Evolutionary conservation across 306 rosid species (phyloP).

Genomic region (Citrullus amarus): DNA sequence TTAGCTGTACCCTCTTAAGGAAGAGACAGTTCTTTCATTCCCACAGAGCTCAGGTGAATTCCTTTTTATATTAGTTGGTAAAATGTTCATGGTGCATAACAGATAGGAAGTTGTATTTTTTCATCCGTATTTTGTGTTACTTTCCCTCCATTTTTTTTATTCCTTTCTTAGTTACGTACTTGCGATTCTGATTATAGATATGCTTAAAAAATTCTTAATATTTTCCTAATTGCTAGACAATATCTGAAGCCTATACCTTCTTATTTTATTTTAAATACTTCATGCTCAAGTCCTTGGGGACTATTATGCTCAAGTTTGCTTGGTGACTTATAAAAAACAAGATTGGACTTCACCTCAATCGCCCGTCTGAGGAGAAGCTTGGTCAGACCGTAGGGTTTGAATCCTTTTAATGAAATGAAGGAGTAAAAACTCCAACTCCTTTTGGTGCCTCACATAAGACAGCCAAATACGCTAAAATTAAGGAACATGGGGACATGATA

Average conservation of each 20-base stretch:
- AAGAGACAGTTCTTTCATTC: conserved; percentile 76
- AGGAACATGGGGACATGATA: background rate
- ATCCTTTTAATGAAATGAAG: too few relatives aligned
- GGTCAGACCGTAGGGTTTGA: background rate
- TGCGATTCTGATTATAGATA: background rate
- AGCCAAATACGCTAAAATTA: background rate
- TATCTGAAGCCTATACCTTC: background rate
- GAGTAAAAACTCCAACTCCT: too few relatives aligned
- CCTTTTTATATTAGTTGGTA: background rate
- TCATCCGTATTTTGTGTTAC: background rate
- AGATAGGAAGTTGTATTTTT: background rate
- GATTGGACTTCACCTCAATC: background rate
- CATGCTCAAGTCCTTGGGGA: background rate
- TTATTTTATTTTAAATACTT: background rate
- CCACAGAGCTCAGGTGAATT: conserved; percentile 61
- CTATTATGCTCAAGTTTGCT: background rate
- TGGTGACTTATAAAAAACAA: background rate
- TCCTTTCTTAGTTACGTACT: background rate
- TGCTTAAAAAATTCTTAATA: background rate
- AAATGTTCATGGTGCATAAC: background rate
- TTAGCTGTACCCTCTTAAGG: conserved; percentile 44
- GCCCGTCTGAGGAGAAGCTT: background rate
- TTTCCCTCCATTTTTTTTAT: background rate
- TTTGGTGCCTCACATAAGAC: background rate
- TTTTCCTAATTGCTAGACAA: background rate